A percentile compares a stretch with the other conserved stretches of the same genome.
phyloP scores from a whole-genome alignment of 2,329 filamentous ascomycete genomes.

The Fusarium abutilonis region DNA sequence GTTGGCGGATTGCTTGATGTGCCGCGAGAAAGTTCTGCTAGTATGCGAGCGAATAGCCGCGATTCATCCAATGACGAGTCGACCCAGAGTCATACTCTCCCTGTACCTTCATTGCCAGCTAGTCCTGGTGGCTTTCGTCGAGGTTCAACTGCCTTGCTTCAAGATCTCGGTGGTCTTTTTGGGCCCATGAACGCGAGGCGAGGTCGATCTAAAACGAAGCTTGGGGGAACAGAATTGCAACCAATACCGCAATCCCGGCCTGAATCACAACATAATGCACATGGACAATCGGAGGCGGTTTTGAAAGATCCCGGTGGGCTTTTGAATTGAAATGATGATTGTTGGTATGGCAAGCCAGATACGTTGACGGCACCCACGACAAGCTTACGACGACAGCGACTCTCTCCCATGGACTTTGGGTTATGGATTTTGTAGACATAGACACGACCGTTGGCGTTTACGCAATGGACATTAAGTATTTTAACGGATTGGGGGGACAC shows the following conservation, averaged over 20 bases:
- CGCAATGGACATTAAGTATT: conserved; percentile 12
- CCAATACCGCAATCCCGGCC: conserved; percentile 56
- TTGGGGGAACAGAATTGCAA: conserved; percentile 56
- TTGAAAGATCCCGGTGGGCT: conserved; percentile 56
- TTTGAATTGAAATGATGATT: conserved; percentile 44
- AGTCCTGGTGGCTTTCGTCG: conserved; percentile 58
- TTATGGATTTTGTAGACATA: conserved; percentile 20
- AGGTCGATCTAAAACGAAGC: conserved; percentile 46
- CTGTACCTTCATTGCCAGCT: conserved; percentile 58
- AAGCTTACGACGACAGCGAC: conserved; percentile 33
- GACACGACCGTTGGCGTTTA: conserved; percentile 32
- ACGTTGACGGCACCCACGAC: conserved; percentile 30
- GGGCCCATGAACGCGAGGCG: conserved; percentile 53
- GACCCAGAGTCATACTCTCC: conserved; percentile 49
- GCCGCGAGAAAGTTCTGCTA: conserved; percentile 47
- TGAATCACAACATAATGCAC: conserved; percentile 48
- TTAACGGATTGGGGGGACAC: conserved; percentile 10
- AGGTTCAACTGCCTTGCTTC: conserved; percentile 67
- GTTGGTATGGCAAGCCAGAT: conserved; percentile 1
- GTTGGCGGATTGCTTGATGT: conserved; percentile 78
- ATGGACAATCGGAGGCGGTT: conserved; percentile 47
- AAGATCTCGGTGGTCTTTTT: conserved; percentile 66
- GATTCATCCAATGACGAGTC: conserved; percentile 55
- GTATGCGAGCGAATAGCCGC: conserved; percentile 54
- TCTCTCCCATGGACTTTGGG: conserved; percentile 16